Percentiles rank a stretch among this genome's conserved stretches.
phyloP scores from a whole-genome alignment of 805 yeast species.

The Zygosaccharomyces bailii region DNA sequence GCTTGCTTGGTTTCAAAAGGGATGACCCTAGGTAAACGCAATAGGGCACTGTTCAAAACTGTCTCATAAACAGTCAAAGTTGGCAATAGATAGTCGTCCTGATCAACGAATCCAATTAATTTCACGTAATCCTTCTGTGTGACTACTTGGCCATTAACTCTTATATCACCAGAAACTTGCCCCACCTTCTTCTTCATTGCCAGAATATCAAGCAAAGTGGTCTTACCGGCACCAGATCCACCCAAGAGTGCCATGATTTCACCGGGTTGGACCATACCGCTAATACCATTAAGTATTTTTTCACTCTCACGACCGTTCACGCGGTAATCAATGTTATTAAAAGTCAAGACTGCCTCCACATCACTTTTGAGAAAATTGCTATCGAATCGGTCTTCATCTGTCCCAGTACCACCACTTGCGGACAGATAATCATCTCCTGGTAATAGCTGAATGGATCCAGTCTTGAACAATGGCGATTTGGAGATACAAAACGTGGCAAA shows the following conservation, averaged over 20 bases:
- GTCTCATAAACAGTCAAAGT: constrained; percentile 96
- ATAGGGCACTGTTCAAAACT: constrained; percentile 83
- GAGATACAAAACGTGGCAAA: constrained; percentile 45
- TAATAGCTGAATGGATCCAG: constrained; percentile 25
- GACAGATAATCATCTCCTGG: constrained; percentile 24
- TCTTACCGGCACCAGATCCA: constrained; percentile 98
- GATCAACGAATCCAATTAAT: constrained; percentile 91
- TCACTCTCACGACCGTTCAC: constrained; percentile 16
- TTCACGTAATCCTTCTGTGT: constrained; percentile 49
- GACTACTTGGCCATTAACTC: constrained; percentile 61
- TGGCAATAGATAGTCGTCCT: constrained; percentile 85
- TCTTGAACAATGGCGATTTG: constrained; percentile 58
- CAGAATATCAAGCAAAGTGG: constrained; percentile 85
- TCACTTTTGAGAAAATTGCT: constrained; percentile 48
- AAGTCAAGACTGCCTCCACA: constrained; percentile 68
- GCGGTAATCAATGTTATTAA: constrained; percentile 63
- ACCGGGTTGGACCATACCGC: constrained; percentile 80
- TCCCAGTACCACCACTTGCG: constrained; percentile 16
- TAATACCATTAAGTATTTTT: constrained; percentile 56
- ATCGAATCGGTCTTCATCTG: constrained; percentile 29
- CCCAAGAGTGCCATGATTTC: constrained; percentile 96
- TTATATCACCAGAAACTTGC: constrained; percentile 56
- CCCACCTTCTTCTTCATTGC: constrained; percentile 89
- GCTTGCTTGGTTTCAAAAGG: constrained; percentile 65
- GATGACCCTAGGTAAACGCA: constrained; percentile 82